Evolutionary conservation across 2,329 filamentous ascomycete genomes (phyloP), one percentile per base, ranked within the genome.

Genomic region (Teratosphaeria zuluensis): DNA sequence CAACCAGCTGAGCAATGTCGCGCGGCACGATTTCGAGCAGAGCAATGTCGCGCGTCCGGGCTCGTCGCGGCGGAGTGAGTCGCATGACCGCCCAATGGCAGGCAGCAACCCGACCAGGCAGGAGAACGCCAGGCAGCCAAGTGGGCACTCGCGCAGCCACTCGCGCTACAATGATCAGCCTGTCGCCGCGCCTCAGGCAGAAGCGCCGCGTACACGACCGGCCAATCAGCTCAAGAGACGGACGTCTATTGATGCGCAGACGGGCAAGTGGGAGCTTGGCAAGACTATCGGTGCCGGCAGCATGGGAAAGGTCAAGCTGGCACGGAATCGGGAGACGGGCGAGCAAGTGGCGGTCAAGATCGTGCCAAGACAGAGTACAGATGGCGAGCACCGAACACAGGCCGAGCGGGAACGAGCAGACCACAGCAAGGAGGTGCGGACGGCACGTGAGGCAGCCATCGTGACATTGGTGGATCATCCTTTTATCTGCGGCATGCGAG

Each of bases 331-430:
- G 66, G 92, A 95, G 68, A 89, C 89, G 21, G 89, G 88, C 66
- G 94, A 97, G 78, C 89, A 96, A 84, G 92, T 95, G 62, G 94
- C 94, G 38, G 91, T 96, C 73, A 99, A 99, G 76, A 97, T 99
- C 66, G 91, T 99, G 52, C 92, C 94, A 24, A 84, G 94, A 68
- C 89, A 90, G 64, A 92, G 90, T 54, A 88, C 88, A 61, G 92
- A 96, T 71, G 62, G 61, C 32, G 92, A 97, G 66, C 86, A 90
- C 68, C 82, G 82, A 59, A 85, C 77, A 65, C 78, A 78, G 58
- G 89, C 82, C 61, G 84, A 96, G 67, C 87, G 89, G 63, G 92
- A 96, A 74, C 84, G 92, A 68, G 91, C 92, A 64, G 94, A 97
- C 70, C 91, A 95, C 68, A 96, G 92, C 59, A 96, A 97, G 74